These are phyloP conservation scores for Penicillium crustosum DNA, from an alignment of 2,329 filamentous ascomycete species.

Conservation along the genomic window DNA sequence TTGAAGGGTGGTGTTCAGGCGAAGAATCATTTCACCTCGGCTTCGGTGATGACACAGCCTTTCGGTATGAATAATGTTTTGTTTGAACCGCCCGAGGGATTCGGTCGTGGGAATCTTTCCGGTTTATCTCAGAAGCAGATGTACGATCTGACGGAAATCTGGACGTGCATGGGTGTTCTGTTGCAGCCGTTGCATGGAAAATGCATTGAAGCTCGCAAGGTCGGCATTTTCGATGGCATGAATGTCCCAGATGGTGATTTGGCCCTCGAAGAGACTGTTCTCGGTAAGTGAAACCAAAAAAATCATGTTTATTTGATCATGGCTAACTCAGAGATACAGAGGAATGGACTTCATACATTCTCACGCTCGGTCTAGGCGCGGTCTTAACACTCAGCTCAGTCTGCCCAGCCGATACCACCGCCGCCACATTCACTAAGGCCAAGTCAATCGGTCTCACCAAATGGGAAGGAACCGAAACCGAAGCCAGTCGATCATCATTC, in stretches of 20 bases:
- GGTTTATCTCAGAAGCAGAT: slow-evolving; percentile 58
- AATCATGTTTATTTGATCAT: neutral
- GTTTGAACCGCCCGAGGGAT: slow-evolving; percentile 57
- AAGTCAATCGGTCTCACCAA: slow-evolving; percentile 55
- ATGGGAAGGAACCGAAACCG: slow-evolving; percentile 53
- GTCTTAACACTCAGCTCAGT: slow-evolving; percentile 53
- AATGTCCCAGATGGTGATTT: slow-evolving; percentile 47
- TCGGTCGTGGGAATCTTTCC: slow-evolving; percentile 56
- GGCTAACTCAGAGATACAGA: slow-evolving; percentile 41
- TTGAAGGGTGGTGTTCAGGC: slow-evolving; percentile 57
- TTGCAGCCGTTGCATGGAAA: slow-evolving; percentile 57
- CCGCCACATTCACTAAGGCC: slow-evolving; percentile 54
- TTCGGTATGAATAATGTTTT: slow-evolving; percentile 56
- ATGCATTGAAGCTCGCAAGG: slow-evolving; percentile 54
- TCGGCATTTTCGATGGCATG: slow-evolving; percentile 58
- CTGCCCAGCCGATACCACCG: slow-evolving; percentile 39
- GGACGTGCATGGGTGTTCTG: slow-evolving; percentile 60
- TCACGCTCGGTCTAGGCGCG: slow-evolving; percentile 59
- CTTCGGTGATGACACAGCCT: slow-evolving; percentile 50
- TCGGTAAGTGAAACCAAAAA: slow-evolving; percentile 44
- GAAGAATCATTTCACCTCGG: slow-evolving; percentile 40
- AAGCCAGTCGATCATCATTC: slow-evolving; percentile 55
- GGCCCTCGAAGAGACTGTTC: slow-evolving; percentile 50
- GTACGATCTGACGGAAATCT: slow-evolving; percentile 65
- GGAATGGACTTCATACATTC: slow-evolving; percentile 61